Evolutionary conservation across 495 filamentous ascomycete species (phyloP), one percentile per base, ranked within the genome.

Genomic region (Bryoglossum gracile): DNA sequence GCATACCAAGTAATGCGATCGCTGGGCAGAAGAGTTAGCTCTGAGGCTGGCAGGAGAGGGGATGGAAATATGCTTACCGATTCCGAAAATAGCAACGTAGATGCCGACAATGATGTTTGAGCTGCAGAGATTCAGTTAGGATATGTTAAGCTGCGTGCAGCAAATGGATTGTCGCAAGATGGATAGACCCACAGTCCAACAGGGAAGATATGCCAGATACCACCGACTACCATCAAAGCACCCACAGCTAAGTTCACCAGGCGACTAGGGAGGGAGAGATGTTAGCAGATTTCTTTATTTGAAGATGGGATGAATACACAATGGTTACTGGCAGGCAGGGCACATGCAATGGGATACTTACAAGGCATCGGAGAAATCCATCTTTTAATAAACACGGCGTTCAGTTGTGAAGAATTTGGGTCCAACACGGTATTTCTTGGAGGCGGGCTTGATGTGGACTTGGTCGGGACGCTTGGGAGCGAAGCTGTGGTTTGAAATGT

Each of bases 181-280:
- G n/a, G n/a, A n/a, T n/a, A 30, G 24, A 23, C 24, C 8, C 18
- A 11, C 24, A 14, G 4, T 5, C 8, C 76, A 82, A 42, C 37
- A 14, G 72, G 68, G 57, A 87, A 90, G 76, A 95, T 94, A 66
- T 96, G 89, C 55, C 77, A 77, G 61, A 97, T 83, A 46, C 90
- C 92, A 43, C 91, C 91, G 13, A 94, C 69, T 19, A 94, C 70
- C 88, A 97, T 94, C 48, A 95, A 69, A 51, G 81, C 83, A 51
- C 82, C 92, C 49, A 94, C 84, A 51, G 71, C 87, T 54, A 97
- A 74, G 76, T 99, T 99, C 58, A 94, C 87, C 56, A 97, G 78
- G 53, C 92, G 94, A 71, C 89, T 95, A 57, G 19, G 56, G 36
- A 50, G 14, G 36, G 11, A 51, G 33, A 50, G 16, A 14, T 16